Evolutionary conservation across 83 land plant species (phyloP).

Genomic region (Thuja plicata): DNA sequence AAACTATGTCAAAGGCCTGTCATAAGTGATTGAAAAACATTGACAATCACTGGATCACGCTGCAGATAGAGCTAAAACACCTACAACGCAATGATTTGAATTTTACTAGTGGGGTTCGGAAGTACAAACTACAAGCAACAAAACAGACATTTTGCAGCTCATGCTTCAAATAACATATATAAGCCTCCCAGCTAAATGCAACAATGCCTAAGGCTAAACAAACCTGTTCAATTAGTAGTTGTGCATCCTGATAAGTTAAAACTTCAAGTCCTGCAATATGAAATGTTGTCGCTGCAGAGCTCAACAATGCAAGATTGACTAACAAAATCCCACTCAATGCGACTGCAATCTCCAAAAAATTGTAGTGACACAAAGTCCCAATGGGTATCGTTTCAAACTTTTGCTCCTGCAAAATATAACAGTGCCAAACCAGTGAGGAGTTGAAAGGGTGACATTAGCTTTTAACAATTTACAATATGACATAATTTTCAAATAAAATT

Average conservation of each 20-base stretch:
- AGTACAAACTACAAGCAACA: neutral
- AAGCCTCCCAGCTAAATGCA: neutral
- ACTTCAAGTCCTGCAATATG: slow-evolving; percentile 65
- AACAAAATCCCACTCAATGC: slow-evolving; percentile 60
- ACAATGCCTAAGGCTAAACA: neutral
- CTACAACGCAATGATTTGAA: neutral
- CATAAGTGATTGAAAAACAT: neutral
- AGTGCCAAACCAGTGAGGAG: neutral
- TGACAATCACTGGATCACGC: neutral
- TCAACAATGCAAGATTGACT: slow-evolving; percentile 69
- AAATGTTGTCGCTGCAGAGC: slow-evolving; percentile 71
- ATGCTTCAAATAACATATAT: neutral
- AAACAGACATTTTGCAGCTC: neutral
- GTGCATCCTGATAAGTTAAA: slow-evolving; percentile 81
- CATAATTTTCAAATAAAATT: neutral
- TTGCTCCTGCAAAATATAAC: slow-evolving; percentile 25
- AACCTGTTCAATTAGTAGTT: slow-evolving; percentile 83
- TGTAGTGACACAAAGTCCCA: slow-evolving; percentile 40
- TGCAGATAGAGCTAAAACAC: neutral
- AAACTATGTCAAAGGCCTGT: neutral
- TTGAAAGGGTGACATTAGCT: neutral
- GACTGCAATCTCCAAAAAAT: slow-evolving; percentile 45
- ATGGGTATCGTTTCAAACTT: slow-evolving; percentile 28
- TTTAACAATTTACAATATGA: neutral
- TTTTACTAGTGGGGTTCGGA: neutral